Percentiles rank a stretch among this genome's conserved stretches.
These are phyloP conservation scores for Dendrobium chrysotoxum DNA, from an alignment of 106 monocot genomes.

Conservation along the genomic window DNA sequence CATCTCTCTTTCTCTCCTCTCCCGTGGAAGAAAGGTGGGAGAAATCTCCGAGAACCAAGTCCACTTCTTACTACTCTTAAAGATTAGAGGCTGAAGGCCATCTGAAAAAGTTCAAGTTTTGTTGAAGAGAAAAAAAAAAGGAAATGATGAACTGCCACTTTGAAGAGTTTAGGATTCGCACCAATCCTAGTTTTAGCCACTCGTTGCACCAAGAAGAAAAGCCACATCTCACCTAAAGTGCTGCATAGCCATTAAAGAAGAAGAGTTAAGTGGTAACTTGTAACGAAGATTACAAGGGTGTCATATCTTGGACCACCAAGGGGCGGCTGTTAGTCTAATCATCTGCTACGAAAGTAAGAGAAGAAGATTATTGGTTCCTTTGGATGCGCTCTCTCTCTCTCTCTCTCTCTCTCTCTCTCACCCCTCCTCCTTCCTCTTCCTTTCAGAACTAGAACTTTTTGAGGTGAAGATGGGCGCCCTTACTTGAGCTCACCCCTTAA, in stretches of 20 bases:
- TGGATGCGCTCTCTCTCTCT: background rate
- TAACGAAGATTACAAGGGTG: background rate
- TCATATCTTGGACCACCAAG: background rate
- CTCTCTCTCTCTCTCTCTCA: background rate
- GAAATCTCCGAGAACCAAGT: too few relatives aligned
- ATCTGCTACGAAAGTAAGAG: too few relatives aligned
- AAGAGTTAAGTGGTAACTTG: background rate
- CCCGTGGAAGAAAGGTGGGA: constrained; percentile 4
- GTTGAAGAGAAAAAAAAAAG: too few relatives aligned
- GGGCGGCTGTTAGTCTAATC: background rate
- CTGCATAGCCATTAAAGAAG: background rate
- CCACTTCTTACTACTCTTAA: too few relatives aligned
- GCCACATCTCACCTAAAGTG: constrained; percentile 1
- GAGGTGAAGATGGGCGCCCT: too few relatives aligned
- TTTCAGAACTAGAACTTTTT: too few relatives aligned
- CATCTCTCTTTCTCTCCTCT: background rate
- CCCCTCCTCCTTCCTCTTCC: background rate
- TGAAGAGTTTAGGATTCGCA: constrained; percentile 13
- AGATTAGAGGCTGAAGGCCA: too few relatives aligned
- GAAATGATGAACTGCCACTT: background rate
- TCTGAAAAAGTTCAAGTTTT: too few relatives aligned
- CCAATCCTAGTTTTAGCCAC: constrained; percentile 8
- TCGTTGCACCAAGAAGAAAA: constrained; percentile 10
- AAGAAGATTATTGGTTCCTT: too few relatives aligned
- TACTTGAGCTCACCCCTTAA: too few relatives aligned